Evolutionary conservation across 192 early-diverging fungal genomes (phyloP), one percentile per base, ranked within the genome.

Genomic region (Podila epigama): DNA sequence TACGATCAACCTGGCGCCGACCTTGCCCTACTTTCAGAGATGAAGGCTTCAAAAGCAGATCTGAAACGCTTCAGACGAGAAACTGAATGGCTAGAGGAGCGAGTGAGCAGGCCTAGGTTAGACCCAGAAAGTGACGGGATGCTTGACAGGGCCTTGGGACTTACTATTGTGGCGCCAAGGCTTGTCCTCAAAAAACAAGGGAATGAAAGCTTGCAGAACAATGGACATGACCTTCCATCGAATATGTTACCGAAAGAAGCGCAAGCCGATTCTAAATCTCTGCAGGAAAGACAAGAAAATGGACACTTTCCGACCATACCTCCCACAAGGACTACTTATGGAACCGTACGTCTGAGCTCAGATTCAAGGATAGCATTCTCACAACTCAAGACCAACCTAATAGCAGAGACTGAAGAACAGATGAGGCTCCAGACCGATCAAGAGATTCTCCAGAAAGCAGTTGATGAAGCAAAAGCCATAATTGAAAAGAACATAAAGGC

Each of bases 51-150:
- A 2, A 63, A 31, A 15, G 73, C 66, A 11, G 73, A 77, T 50
- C 33, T 77, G 39, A 60, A 53, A 20, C 59, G 73, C 20, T 77
- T 77, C 50, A 40, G 73, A 31, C 59, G 73, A 63, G 73, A 77
- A 31, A 50, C 61, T 8, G 32, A 36, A 25, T 77, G 73, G 73
- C 18, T 68, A 39, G 73, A 77, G 35, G 66, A 77, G 31, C 66
- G 73, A n/a, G 60, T 68, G 2, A 34, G 51, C 3, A 25, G 66
- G n/a, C 55, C 60, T 16, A 63, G 39, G 36, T 50, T 42, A 7
- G 72, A 77, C 29, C 3, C 16, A 8, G 61, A 13, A 6, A 48
- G 60, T 12, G 65, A 77, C 9, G 13, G 27, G 11, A 33, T 77
- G n/a, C 36, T 77, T 44, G 65, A 77, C 36, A 77, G 33, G 50